Percentiles rank a stretch among this genome's conserved stretches.
phyloP scores from a whole-genome alignment of 306 rosid species.

The Citrullus colocynthis region DNA sequence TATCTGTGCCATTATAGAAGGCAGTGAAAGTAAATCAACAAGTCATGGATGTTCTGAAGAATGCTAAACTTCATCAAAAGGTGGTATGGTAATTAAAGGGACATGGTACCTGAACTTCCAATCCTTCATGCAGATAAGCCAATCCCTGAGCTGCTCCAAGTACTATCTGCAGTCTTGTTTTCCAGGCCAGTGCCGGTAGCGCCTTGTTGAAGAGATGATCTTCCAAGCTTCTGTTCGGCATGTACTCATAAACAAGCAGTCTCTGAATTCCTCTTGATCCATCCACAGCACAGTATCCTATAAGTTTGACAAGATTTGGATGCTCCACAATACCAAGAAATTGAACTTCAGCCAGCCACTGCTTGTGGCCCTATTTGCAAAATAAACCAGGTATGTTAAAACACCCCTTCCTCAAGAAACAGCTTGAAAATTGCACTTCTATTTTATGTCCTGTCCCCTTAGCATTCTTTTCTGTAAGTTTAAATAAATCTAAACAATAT shows the following conservation, averaged over 20 bases:
- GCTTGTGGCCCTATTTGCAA: constrained; percentile 57
- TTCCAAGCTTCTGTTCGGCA: constrained; percentile 63
- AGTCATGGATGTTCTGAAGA: background rate
- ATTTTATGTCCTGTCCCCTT: background rate
- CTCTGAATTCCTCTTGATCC: constrained; percentile 76
- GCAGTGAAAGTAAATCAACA: background rate
- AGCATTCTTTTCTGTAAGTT: background rate
- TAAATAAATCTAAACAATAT: background rate
- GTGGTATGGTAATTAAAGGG: background rate
- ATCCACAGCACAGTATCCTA: constrained; percentile 69
- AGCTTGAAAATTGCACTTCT: background rate
- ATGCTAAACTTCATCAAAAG: background rate
- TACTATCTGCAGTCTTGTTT: constrained; percentile 50
- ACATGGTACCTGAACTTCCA: constrained; percentile 61
- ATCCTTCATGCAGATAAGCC: constrained; percentile 62
- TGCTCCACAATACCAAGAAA: constrained; percentile 81
- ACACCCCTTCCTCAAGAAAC: background rate
- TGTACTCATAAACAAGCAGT: constrained; percentile 68
- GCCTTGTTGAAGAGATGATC: constrained; percentile 55
- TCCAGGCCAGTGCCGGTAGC: constrained; percentile 42
- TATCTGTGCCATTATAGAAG: constrained; percentile 27
- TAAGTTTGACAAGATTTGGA: constrained; percentile 73
- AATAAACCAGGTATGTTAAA: background rate
- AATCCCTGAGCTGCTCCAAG: constrained; percentile 74
- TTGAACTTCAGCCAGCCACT: constrained; percentile 80